Evolutionary conservation across 1,139 yeast genomes (phyloP).

Genomic region (Candida pseudoviswanathii): DNA sequence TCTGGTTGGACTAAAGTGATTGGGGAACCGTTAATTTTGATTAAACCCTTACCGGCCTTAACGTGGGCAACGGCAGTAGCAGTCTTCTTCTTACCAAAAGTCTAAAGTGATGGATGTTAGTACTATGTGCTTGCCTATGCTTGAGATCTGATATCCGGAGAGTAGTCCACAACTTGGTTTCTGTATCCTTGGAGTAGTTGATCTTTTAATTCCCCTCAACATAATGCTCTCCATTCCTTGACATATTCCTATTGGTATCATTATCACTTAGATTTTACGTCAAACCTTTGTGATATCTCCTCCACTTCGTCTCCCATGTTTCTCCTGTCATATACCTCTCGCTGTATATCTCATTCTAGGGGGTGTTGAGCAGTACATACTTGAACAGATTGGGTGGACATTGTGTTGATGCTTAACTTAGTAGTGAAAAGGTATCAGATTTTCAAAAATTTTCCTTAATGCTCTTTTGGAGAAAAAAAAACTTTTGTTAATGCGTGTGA

Average conservation of each 20-base stretch:
- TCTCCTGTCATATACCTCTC: background rate
- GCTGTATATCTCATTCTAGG: background rate
- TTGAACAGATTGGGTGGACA: conserved; percentile 73
- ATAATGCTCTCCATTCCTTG: no score
- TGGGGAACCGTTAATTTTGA: conserved; percentile 99
- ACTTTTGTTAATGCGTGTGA: conserved; percentile 5
- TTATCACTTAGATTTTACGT: no score
- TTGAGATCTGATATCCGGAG: background rate
- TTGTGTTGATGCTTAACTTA: conserved; percentile 19
- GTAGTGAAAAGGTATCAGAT: conserved; percentile 7
- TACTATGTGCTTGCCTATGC: conserved; percentile 16
- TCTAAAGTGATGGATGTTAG: conserved; percentile 53
- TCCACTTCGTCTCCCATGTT: background rate
- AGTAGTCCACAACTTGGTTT: background rate
- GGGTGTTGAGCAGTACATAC: no score
- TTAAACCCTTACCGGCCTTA: conserved; percentile 98
- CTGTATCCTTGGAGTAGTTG: background rate
- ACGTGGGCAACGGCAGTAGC: conserved; percentile 99
- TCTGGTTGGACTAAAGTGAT: conserved; percentile 99
- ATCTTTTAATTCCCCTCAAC: no score
- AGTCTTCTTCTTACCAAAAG: conserved; percentile 99
- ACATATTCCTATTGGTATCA: no score
- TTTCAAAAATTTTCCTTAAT: conserved; percentile 6
- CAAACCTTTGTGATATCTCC: no score
- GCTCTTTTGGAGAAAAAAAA: conserved; percentile 3